Evolutionary conservation across 352 stramenopile species (phyloP).

Genomic region (Pythium utonaiense): DNA sequence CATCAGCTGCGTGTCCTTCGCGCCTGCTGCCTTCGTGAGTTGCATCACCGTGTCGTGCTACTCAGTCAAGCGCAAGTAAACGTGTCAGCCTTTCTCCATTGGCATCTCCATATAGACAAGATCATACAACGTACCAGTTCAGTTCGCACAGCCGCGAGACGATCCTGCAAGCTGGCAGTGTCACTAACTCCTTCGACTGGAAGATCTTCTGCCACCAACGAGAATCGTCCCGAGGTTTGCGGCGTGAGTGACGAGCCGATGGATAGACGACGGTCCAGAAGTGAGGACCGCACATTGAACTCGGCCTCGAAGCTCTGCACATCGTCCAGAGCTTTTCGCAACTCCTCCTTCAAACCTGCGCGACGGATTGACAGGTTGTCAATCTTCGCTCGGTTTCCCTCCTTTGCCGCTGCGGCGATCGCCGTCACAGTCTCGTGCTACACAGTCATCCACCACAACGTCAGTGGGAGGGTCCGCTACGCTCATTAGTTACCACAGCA

Average conservation of each 20-base stretch:
- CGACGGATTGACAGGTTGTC: slow-evolving; percentile 65
- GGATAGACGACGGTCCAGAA: slow-evolving; percentile 26
- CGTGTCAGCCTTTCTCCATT: background rate
- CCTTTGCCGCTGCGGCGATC: slow-evolving; percentile 49
- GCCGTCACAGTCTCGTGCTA: slow-evolving; percentile 58
- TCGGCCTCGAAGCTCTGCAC: slow-evolving; percentile 69
- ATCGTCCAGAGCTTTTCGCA: slow-evolving; percentile 66
- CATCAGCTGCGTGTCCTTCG: slow-evolving; percentile 48
- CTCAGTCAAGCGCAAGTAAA: background rate
- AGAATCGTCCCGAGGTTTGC: slow-evolving; percentile 10
- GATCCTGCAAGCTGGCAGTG: slow-evolving; percentile 7
- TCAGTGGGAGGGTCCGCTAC: background rate
- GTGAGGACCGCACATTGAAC: slow-evolving; percentile 36
- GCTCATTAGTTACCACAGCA: background rate
- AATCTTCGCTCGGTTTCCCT: slow-evolving; percentile 50
- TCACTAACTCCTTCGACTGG: background rate
- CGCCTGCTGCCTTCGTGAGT: slow-evolving; percentile 49
- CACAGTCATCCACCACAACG: background rate
- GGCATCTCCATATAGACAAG: background rate
- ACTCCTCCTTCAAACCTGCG: slow-evolving; percentile 60
- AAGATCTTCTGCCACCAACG: background rate
- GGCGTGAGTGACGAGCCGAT: slow-evolving; percentile 11
- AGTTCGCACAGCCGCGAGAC: slow-evolving; percentile 8
- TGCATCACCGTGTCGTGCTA: slow-evolving; percentile 66
- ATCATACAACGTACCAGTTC: slow-evolving; percentile 12